Base-by-base conservation (phyloP, 2,329 filamentous ascomycete species). In the Chrysoporthe puriensis region DNA sequence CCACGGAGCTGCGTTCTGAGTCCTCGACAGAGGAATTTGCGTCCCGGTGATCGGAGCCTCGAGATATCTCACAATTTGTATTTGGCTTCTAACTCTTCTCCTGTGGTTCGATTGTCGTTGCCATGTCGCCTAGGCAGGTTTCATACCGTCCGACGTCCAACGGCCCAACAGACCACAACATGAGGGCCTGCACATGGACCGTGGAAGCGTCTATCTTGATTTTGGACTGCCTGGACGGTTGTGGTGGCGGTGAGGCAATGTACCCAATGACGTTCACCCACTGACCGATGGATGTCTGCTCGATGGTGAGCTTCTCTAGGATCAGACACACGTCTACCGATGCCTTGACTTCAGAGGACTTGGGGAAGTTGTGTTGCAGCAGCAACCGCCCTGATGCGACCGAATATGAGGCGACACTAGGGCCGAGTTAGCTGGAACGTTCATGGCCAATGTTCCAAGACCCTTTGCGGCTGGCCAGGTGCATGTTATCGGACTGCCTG, bases 251-350 rank as follows among this genome's bases (percentile, higher is more conserved):
- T 56, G 76, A 76, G 52, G 82, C 84, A 64, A 94, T 82, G 76
- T 96, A 96, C 6, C 94, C 95, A 71, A 97, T 87, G 3, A 97
- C 85, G 76, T 97, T 97, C 62, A 97, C 79, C 94, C 94, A 97
- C 69, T 90, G 85, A n/a, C 95, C 95, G 36, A 91, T 80, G 62
- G 88, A 84, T 63, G 91, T 85, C 62, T 91, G 84, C 66, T 89
- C 85, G 32, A 84, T 79, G 26, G 86, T 87, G 67, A 96, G 79
- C 11, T 81, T 84, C 73, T 89, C 85, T 5, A 97, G 84, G 2
- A 96, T 78, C 71, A 94, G 86, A 63, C 87, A 85, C 68, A 96
- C 84, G 73, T 96, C 88, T 46, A 97, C 91, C 48, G 82, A 76
- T 1, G 88, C 90, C 61, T 78, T 79, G 52, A 85, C 79, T 57